Evolutionary conservation across 208 protist genomes (phyloP).

Genomic region (Trypanosoma rangeli): DNA sequence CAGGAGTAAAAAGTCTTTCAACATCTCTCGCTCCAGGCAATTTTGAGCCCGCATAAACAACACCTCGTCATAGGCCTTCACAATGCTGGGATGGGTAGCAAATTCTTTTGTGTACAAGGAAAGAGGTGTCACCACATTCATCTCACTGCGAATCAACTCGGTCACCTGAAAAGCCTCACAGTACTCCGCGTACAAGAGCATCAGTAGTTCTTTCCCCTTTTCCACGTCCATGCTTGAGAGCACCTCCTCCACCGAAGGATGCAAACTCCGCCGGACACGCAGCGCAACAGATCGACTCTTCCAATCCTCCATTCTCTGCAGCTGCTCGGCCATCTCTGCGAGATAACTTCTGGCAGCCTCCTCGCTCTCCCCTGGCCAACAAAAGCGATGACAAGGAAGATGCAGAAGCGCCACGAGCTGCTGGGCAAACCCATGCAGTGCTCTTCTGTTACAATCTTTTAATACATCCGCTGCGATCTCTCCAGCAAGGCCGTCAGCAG

Average conservation of each 20-base stretch:
- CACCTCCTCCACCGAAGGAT: conserved; percentile 27
- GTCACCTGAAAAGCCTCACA: conserved; percentile 17
- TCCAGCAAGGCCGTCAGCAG: conserved; percentile 1
- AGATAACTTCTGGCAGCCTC: conserved; percentile 17
- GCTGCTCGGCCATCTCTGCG: conserved; percentile 1
- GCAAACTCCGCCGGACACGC: conserved; percentile 16
- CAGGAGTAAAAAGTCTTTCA: conserved; percentile 42
- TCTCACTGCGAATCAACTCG: conserved; percentile 16
- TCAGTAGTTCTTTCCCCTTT: conserved; percentile 17
- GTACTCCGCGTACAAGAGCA: conserved; percentile 22
- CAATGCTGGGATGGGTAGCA: conserved; percentile 17
- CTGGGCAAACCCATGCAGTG: conserved; percentile 10
- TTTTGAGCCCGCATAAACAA: conserved; percentile 38
- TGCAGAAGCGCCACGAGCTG: conserved; percentile 7
- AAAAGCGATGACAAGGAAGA: conserved; percentile 5
- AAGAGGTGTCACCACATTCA: conserved; percentile 19
- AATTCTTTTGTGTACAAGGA: conserved; percentile 9
- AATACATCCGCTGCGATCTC: conserved; percentile 4
- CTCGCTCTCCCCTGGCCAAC: conserved; percentile 6
- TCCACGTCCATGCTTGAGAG: conserved; percentile 3
- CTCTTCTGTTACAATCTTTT: not conserved
- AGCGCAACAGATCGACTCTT: conserved; percentile 22
- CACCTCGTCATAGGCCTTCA: conserved; percentile 25
- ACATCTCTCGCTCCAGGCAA: conserved; percentile 29
- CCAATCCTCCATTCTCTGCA: conserved; percentile 26